These are phyloP conservation scores for Boletus patriciae DNA, from an alignment of 768 basidiomycete species.

Conservation along the genomic window DNA sequence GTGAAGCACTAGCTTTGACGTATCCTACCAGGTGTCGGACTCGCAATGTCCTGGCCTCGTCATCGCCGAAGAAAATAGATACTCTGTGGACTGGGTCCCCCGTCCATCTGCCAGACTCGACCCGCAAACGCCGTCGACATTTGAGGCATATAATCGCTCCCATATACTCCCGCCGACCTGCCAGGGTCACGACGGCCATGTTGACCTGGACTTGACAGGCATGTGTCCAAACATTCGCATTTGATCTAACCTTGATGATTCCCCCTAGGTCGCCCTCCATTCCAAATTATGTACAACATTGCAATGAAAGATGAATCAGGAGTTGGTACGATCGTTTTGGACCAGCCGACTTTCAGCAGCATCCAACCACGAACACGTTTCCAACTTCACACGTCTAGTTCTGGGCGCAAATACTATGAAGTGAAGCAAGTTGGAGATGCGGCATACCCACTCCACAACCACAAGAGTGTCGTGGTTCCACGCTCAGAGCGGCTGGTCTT, in stretches of 20 bases:
- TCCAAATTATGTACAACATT: conserved; percentile 89
- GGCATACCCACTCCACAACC: conserved; percentile 75
- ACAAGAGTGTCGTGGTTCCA: conserved; percentile 61
- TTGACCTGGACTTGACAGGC: conserved; percentile 84
- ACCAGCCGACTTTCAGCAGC: conserved; percentile 80
- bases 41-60: conserved; percentile 83
- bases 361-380: conserved; percentile 79
- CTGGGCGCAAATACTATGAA: conserved; percentile 86
- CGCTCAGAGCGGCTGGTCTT: conserved; percentile 69
- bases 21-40: conserved; percentile 61
- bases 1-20: not conserved
- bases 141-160: conserved; percentile 67
- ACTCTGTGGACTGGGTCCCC: conserved; percentile 76
- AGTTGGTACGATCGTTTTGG: conserved; percentile 67
- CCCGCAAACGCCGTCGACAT: conserved; percentile 51
- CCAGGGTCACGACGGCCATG: conserved; percentile 76
- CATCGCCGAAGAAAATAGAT: conserved; percentile 56
- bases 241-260: not conserved
- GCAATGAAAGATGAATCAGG: conserved; percentile 67
- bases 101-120: conserved; percentile 74
- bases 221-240: conserved; percentile 11
- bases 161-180: conserved; percentile 77
- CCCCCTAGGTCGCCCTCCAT: conserved; percentile 77
- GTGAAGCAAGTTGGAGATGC: conserved; percentile 87
- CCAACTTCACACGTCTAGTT: conserved; percentile 72